A percentile compares a stretch with the other conserved stretches of the same genome.
Evolutionary conservation across 768 basidiomycete genomes (phyloP).

Genomic region (Phlebiopsis gigantea): DNA sequence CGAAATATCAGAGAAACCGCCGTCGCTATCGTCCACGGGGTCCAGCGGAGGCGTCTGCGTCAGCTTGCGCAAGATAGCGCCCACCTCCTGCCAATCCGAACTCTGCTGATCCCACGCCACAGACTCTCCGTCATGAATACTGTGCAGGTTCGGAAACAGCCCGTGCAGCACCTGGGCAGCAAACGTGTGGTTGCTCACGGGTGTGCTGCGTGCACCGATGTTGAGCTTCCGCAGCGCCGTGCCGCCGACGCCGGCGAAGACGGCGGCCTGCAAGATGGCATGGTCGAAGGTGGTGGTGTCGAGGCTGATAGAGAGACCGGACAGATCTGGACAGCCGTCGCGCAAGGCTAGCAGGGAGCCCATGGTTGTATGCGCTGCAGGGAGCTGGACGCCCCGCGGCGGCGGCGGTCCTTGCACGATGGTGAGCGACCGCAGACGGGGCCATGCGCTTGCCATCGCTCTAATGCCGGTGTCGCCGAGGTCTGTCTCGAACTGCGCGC

Average conservation of each 20-base stretch:
- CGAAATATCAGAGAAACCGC: too few relatives aligned
- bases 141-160: slow-evolving; percentile 7
- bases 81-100: slow-evolving; percentile 12
- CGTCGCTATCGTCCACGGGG: too few relatives aligned
- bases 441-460: slow-evolving; percentile 8
- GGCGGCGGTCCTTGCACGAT: slow-evolving; percentile 5
- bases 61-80: slow-evolving; percentile 1
- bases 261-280: slow-evolving; percentile 3
- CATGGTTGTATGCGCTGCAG: slow-evolving; percentile 5
- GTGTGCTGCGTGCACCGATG: slow-evolving; percentile 10
- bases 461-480: slow-evolving; percentile 4
- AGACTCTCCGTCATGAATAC: slow-evolving; percentile 6
- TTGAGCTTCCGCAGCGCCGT: slow-evolving; percentile 6
- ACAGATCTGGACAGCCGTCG: slow-evolving; percentile 7
- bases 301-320: slow-evolving; percentile 10
- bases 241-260: neutral
- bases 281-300: slow-evolving; percentile 1
- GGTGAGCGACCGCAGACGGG: slow-evolving; percentile 1
- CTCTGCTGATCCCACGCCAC: slow-evolving; percentile 6
- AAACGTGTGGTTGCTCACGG: slow-evolving; percentile 11
- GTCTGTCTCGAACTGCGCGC: slow-evolving; percentile 10
- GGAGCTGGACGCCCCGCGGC: neutral
- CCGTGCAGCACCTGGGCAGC: slow-evolving; percentile 9
- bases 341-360: slow-evolving; percentile 3
- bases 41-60: neutral